These are phyloP conservation scores for Aegle marmelos DNA, from an alignment of 345 rosid genomes.

Conservation along the genomic window DNA sequence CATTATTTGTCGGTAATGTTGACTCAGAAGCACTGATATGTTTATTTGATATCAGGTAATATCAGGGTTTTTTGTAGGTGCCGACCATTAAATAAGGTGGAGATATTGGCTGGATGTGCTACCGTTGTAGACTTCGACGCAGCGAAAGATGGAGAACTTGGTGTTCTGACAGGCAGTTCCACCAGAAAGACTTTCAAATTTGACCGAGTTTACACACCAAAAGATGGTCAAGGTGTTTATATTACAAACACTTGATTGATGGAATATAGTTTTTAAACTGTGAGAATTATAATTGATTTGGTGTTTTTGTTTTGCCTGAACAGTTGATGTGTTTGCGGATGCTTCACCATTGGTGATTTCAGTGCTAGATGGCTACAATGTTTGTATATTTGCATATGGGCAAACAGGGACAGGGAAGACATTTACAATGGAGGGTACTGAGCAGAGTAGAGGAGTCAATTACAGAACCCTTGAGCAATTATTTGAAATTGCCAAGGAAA, in stretches of 20 bases:
- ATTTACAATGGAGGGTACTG: slow-evolving; percentile 96
- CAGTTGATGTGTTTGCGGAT: slow-evolving; percentile 92
- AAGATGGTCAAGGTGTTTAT: slow-evolving; percentile 80
- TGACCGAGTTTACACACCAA: slow-evolving; percentile 84
- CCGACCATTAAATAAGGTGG: slow-evolving; percentile 78
- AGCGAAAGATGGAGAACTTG: slow-evolving; percentile 90
- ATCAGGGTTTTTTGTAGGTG: slow-evolving; percentile 96
- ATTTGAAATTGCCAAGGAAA: slow-evolving; percentile 71
- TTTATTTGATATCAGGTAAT: slow-evolving; percentile 58
- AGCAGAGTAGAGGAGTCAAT: slow-evolving; percentile 86
- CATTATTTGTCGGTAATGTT: not conserved
- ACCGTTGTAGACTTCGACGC: slow-evolving; percentile 70
- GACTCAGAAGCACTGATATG: not conserved
- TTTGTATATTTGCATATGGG: slow-evolving; percentile 95
- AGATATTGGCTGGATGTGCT: slow-evolving; percentile 54
- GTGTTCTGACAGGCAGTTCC: slow-evolving; percentile 55
- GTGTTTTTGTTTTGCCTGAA: slow-evolving; percentile 15
- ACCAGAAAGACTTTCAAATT: slow-evolving; percentile 70
- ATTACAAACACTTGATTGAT: not conserved
- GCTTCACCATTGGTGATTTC: slow-evolving; percentile 86
- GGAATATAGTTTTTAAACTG: not conserved
- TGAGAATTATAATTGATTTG: not conserved
- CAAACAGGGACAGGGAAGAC: slow-evolving; percentile 99
- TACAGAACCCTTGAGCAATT: slow-evolving; percentile 84
- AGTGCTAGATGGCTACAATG: slow-evolving; percentile 93